These are phyloP conservation scores for Millerozyma acaciae DNA, from an alignment of 805 yeast species.

Conservation along the genomic window DNA sequence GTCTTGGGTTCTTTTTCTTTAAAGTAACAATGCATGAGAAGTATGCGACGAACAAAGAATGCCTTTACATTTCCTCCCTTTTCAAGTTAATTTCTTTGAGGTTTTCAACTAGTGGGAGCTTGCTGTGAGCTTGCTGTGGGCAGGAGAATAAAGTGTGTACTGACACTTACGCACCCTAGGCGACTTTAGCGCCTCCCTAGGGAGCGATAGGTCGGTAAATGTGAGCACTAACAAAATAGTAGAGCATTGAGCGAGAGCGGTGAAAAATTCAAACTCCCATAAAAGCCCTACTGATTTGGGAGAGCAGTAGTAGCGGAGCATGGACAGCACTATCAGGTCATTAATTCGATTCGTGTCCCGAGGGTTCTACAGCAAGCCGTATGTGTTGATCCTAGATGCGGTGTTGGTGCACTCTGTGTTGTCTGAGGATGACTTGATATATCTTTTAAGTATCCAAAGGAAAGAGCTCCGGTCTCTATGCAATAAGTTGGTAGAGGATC, in stretches of 20 bases:
- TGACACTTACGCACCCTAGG: not conserved
- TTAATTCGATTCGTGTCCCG: constrained; percentile 77
- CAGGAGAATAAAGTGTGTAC: too few species aligned
- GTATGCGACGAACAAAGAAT: too few species aligned
- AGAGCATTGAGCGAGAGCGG: not conserved
- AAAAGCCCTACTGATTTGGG: too few species aligned
- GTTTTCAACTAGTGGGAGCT: too few species aligned
- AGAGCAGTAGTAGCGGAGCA: too few species aligned
- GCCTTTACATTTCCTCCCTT: too few species aligned
- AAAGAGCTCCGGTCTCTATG: constrained; percentile 84
- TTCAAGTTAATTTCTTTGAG: too few species aligned
- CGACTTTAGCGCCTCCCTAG: not conserved
- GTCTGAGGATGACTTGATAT: constrained; percentile 86
- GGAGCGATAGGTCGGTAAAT: not conserved
- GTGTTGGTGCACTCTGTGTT: constrained; percentile 81
- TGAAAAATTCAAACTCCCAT: too few species aligned
- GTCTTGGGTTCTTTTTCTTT: too few species aligned
- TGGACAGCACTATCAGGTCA: constrained; percentile 45
- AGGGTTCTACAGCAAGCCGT: constrained; percentile 83
- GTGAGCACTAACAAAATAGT: not conserved
- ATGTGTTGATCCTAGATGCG: constrained; percentile 83
- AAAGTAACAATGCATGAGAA: too few species aligned
- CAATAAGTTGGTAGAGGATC: constrained; percentile 78
- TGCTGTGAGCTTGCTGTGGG: too few species aligned
- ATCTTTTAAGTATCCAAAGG: constrained; percentile 75